phyloP scores from a whole-genome alignment of 164 flowering plant species.

The Chimonanthus salicifolius region DNA sequence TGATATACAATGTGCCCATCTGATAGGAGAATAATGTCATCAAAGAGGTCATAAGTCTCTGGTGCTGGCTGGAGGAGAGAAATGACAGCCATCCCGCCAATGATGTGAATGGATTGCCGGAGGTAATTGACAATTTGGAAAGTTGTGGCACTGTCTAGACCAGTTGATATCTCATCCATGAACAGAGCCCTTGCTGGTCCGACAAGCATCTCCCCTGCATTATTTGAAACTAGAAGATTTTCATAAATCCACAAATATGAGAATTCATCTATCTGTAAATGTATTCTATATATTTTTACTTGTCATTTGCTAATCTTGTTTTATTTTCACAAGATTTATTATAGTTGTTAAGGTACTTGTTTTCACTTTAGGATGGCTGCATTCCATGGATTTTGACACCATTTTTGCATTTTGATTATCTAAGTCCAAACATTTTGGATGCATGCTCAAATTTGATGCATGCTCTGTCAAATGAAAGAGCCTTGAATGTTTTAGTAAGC shows the following conservation, averaged over 20 bases:
- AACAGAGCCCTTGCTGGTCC: slow-evolving; percentile 13
- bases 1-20: slow-evolving; percentile 93
- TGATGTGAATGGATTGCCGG: slow-evolving; percentile 8
- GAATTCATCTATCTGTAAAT: background rate
- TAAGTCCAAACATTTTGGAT: no score
- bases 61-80: slow-evolving; percentile 56
- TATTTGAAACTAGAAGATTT: background rate
- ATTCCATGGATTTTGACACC: no score
- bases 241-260: background rate
- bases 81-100: slow-evolving; percentile 12
- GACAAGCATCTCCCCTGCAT: slow-evolving; percentile 18
- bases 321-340: no score
- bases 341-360: no score
- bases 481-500: no score
- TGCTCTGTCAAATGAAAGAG: no score
- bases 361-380: no score
- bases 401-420: no score
- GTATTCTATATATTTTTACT: no score
- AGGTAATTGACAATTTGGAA: slow-evolving; percentile 7
- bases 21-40: slow-evolving; percentile 63
- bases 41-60: slow-evolving; percentile 47
- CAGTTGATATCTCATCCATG: slow-evolving; percentile 17
- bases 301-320: no score
- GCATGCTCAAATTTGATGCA: no score
- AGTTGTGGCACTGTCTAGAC: slow-evolving; percentile 7